phyloP scores from a whole-genome alignment of 176 grass and related monocot species.

The Otatea glauca region DNA sequence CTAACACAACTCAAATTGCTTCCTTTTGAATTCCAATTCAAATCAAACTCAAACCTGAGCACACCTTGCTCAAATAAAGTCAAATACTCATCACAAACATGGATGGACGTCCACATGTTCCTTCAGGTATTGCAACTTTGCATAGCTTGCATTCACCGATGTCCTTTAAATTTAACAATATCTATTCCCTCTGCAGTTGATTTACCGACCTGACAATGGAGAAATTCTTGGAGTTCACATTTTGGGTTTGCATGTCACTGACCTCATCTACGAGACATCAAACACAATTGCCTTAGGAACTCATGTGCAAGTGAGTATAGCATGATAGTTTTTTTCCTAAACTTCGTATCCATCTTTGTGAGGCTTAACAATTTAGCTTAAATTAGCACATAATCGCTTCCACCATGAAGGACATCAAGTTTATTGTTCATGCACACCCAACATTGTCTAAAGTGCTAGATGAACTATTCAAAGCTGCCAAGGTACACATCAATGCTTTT shows the following conservation, averaged over 20 bases:
- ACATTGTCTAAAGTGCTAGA: slow-evolving; percentile 89
- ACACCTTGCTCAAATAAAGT: too few species aligned
- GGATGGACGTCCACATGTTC: too few species aligned
- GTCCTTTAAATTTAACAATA: too few species aligned
- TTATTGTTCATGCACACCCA: slow-evolving; percentile 85
- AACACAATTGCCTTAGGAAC: slow-evolving; percentile 94
- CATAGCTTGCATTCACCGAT: too few species aligned
- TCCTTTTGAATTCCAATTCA: too few species aligned
- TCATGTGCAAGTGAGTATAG: slow-evolving; percentile 64
- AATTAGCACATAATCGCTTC: slow-evolving; percentile 6
- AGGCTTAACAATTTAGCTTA: background rate
- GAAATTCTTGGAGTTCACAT: too few species aligned
- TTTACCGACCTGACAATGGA: too few species aligned
- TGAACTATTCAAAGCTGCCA: slow-evolving; percentile 90
- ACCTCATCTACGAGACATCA: slow-evolving; percentile 93
- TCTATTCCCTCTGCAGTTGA: too few species aligned
- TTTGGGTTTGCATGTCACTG: slow-evolving; percentile 91
- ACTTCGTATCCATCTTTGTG: background rate
- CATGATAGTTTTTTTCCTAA: background rate
- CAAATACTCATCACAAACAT: too few species aligned
- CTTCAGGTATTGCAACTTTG: too few species aligned
- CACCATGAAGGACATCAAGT: slow-evolving; percentile 68
- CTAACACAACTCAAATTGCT: too few species aligned
- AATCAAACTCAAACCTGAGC: too few species aligned
- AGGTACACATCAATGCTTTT: slow-evolving; percentile 51